Base-by-base conservation (phyloP, 2,329 filamentous ascomycete species). In the Cladosporium sp. region DNA sequence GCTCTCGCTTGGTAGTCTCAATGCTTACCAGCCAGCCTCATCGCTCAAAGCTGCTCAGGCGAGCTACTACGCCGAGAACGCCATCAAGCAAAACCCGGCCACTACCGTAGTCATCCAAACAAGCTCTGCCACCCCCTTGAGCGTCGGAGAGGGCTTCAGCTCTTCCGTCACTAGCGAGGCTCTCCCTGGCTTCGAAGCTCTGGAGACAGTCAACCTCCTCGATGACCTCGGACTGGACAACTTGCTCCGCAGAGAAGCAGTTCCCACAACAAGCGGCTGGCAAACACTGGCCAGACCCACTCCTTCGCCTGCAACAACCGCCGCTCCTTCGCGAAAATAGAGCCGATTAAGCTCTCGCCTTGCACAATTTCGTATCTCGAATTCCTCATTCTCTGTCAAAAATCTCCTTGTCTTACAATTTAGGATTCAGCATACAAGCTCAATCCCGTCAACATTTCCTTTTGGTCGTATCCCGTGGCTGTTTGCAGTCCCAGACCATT, bases 11-110 rank as follows among this genome's bases (percentile, higher is more conserved):
- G 72, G 68, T 7, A 69, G 64, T 28, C 62, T 75, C 65, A 70
- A 70, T 62, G 70, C 73, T 14, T 75, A 75, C 59, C 65, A 67
- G 10, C 65, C 71, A 11, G 70, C 66, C 37, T 59, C 62, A 10
- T 61, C 67, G 5, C 65, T 75, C 29, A 64, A 67, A 12, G 66
- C 73, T 10, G 73, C 73, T 7, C 69, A 74, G 55, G 62, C 62
- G 12, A 60, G 61, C 12, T 71, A 72, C 66, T 73, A 73, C 57
- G 65, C 67, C 16, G 72, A 70, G 8, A 70, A 71, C n/a, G 71
- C 69, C 14, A 71, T 69, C 65, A 63, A 72, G 37, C 66, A 68
- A 59, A 69, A 72, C 46, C 62, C 59, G 3, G 56, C 64, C 16
- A 66, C 67, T 14, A 64, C 62, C 6, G 44, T 53, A 10, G 64